These are phyloP conservation scores for Collybiopsis confluens DNA, from an alignment of 768 basidiomycete species.

Conservation along the genomic window DNA sequence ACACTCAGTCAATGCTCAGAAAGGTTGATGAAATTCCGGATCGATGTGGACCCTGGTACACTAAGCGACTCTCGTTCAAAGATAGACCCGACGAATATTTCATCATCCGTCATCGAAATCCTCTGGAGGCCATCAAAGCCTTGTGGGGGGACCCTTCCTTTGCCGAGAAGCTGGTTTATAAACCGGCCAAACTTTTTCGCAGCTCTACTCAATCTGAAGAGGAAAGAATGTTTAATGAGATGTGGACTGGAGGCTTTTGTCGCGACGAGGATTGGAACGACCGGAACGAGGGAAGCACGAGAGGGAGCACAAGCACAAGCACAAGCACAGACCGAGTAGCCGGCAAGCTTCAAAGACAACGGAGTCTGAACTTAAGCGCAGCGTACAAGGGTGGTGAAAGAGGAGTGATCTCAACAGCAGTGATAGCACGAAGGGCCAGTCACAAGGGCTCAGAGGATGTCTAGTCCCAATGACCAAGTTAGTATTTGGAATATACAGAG, in stretches of 20 bases:
- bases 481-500: too few species aligned
- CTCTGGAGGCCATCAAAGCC: slow-evolving; percentile 6
- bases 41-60: slow-evolving; percentile 1
- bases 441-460: too few species aligned
- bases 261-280: too few species aligned
- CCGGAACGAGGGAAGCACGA: too few species aligned
- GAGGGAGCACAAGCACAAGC: too few species aligned
- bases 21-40: slow-evolving; percentile 9
- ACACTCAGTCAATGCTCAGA: not conserved
- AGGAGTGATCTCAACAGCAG: too few species aligned
- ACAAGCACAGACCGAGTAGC: too few species aligned
- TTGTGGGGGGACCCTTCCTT: slow-evolving; percentile 3
- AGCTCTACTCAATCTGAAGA: not conserved
- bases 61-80: not conserved
- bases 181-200: slow-evolving; percentile 15
- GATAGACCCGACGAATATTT: slow-evolving; percentile 1
- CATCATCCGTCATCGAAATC: slow-evolving; percentile 10
- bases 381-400: too few species aligned
- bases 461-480: too few species aligned
- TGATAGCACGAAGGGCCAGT: too few species aligned
- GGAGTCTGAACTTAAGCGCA: too few species aligned
- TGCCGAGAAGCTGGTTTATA: slow-evolving; percentile 15
- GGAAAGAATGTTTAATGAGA: not conserved
- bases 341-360: too few species aligned
- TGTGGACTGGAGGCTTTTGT: not conserved